phyloP scores from a whole-genome alignment of 75 land plant genomes.

The Chamaecyparis obtusa region DNA sequence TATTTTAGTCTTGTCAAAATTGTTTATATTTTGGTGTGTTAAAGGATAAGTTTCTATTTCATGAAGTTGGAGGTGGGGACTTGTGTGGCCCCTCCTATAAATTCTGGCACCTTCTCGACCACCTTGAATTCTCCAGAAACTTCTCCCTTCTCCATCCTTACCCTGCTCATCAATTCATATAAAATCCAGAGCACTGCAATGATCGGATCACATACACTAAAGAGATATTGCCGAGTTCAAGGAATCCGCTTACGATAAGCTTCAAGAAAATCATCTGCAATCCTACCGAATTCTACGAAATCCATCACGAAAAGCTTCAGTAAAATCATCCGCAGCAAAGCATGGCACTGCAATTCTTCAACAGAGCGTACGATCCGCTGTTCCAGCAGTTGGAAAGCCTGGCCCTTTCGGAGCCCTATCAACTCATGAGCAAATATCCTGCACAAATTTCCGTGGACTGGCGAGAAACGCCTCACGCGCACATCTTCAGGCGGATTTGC shows the following conservation, averaged over 20 bases:
- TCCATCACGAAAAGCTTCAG: neutral
- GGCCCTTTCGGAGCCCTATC: neutral
- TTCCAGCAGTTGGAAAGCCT: neutral
- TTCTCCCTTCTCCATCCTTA: neutral
- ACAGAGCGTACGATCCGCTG: no score
- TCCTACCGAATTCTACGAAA: neutral
- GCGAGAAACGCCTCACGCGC: conserved; percentile 39
- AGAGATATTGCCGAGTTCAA: neutral
- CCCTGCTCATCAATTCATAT: neutral
- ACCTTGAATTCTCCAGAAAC: neutral
- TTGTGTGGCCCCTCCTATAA: neutral
- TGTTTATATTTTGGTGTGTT: no score
- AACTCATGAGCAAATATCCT: neutral
- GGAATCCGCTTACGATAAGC: neutral
- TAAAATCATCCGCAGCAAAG: neutral
- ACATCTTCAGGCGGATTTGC: conserved; percentile 48
- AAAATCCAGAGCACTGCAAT: neutral
- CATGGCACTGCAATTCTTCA: neutral
- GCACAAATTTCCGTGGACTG: conserved; percentile 26
- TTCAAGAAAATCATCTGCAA: neutral
- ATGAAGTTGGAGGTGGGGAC: neutral
- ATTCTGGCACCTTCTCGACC: neutral
- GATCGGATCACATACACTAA: neutral
- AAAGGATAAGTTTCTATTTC: no score
- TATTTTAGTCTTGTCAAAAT: no score